These are phyloP conservation scores for Cryptococcus sp. DNA, from an alignment of 1,284 basidiomycete genomes.

Conservation along the genomic window DNA sequence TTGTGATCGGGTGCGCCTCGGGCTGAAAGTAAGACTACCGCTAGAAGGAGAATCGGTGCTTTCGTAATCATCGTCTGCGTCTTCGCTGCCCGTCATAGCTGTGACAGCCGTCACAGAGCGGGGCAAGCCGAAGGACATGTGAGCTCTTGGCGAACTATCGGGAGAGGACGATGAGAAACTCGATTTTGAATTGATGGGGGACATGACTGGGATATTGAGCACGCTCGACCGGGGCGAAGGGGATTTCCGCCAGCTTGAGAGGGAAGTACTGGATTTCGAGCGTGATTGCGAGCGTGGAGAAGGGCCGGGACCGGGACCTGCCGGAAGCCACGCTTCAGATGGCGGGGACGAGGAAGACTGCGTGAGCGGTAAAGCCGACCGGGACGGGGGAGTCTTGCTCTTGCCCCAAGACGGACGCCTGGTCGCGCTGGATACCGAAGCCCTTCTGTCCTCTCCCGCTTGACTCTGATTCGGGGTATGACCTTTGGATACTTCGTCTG, in stretches of 20 bases:
- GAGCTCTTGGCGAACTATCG: slow-evolving; percentile 7
- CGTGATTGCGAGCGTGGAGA: background rate
- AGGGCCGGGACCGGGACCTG: slow-evolving; percentile 8
- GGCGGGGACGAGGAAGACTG: slow-evolving; percentile 1
- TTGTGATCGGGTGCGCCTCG: slow-evolving; percentile 22
- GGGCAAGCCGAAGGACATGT: slow-evolving; percentile 3
- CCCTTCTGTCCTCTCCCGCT: background rate
- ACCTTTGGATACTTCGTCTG: slow-evolving; percentile 20
- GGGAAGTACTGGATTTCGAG: slow-evolving; percentile 24
- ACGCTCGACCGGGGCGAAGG: slow-evolving; percentile 26
- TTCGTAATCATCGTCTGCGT: slow-evolving; percentile 48
- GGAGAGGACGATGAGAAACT: slow-evolving; percentile 11
- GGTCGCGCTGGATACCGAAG: too few species aligned
- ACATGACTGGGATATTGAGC: slow-evolving; percentile 25
- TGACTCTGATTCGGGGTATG: slow-evolving; percentile 11
- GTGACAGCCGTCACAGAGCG: slow-evolving; percentile 13
- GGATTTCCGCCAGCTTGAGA: slow-evolving; percentile 17
- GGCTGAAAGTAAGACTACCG: slow-evolving; percentile 41
- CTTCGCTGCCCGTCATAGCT: slow-evolving; percentile 36
- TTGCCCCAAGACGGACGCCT: background rate
- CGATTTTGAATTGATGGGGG: slow-evolving; percentile 23
- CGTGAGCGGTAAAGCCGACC: background rate
- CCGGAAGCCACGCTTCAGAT: slow-evolving; percentile 11
- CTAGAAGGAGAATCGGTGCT: slow-evolving; percentile 39
- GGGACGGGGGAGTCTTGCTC: slow-evolving; percentile 7